phyloP scores from a whole-genome alignment of 768 basidiomycete genomes.

The Rhizopogon rudus region DNA sequence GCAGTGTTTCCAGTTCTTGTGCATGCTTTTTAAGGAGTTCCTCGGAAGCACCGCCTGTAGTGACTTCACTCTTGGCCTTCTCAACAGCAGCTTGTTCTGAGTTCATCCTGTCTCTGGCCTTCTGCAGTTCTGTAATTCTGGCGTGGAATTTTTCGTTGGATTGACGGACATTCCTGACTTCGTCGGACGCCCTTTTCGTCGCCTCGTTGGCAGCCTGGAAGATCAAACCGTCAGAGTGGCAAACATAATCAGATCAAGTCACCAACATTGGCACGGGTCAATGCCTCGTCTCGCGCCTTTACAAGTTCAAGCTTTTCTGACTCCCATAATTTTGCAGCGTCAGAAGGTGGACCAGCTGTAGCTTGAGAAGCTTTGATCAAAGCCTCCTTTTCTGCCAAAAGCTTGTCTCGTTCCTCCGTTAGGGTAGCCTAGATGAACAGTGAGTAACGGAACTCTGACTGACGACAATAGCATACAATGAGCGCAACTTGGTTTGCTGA shows the following conservation, averaged over 20 bases:
- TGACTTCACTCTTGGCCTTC: conserved; percentile 45
- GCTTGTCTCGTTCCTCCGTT: conserved; percentile 53
- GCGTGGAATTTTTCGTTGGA: conserved; percentile 53
- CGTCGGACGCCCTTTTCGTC: conserved; percentile 37
- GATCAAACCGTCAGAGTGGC: neutral
- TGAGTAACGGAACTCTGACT: neutral
- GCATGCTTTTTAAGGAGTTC: conserved; percentile 49
- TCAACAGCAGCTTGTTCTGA: conserved; percentile 44
- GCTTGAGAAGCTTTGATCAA: conserved; percentile 16
- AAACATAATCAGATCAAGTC: neutral
- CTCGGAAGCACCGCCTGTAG: conserved; percentile 22
- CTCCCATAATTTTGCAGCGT: conserved; percentile 44
- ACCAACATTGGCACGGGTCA: conserved; percentile 52
- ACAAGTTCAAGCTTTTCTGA: conserved; percentile 54
- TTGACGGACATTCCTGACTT: conserved; percentile 35
- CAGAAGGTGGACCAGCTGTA: conserved; percentile 17
- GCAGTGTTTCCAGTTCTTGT: conserved; percentile 53
- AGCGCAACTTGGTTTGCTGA: conserved; percentile 20
- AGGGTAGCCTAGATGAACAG: conserved; percentile 39
- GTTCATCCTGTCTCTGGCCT: conserved; percentile 40
- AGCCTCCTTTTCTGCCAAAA: conserved; percentile 55
- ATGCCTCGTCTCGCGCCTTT: conserved; percentile 56
- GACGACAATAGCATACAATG: conserved; percentile 23
- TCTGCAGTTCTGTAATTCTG: conserved; percentile 48
- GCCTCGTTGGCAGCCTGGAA: conserved; percentile 37